These are phyloP conservation scores for Gracilaria caudata DNA, from an alignment of 23 red algal genomes.

Conservation along the genomic window DNA sequence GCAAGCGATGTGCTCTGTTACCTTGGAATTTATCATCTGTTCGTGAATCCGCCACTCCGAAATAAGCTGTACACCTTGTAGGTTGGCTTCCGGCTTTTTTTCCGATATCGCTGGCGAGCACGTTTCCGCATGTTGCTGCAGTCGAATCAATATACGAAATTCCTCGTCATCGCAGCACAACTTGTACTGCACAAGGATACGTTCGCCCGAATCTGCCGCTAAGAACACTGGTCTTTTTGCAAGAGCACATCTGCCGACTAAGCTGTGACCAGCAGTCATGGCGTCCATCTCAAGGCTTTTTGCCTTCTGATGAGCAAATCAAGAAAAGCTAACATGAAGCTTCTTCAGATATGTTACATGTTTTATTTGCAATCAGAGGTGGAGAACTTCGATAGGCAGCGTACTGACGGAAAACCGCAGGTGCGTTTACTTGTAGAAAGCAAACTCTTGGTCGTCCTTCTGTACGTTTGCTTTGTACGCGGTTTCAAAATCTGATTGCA, in stretches of 20 bases:
- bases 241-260: background rate
- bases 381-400: background rate
- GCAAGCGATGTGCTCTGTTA: too few relatives aligned
- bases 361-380: background rate
- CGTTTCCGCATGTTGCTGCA: too few relatives aligned
- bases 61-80: too few relatives aligned
- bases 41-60: too few relatives aligned
- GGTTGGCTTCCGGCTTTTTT: too few relatives aligned
- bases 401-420: background rate
- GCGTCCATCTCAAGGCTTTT: background rate
- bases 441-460: conserved; percentile 96
- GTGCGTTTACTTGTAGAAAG: conserved; percentile 92
- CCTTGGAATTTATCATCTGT: too few relatives aligned
- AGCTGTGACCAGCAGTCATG: background rate
- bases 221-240: too few relatives aligned
- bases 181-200: too few relatives aligned
- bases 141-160: too few relatives aligned
- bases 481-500: conserved; percentile 97
- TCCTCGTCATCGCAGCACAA: too few relatives aligned
- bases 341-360: background rate
- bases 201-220: too few relatives aligned
- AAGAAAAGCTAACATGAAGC: background rate
- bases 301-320: background rate
- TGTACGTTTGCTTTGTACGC: conserved; percentile 95
- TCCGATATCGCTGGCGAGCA: too few relatives aligned